A percentile compares a stretch with the other conserved stretches of the same genome.
These are phyloP conservation scores for Ceratocystis alfenasii DNA, from an alignment of 2,329 filamentous ascomycete genomes.

Conservation along the genomic window DNA sequence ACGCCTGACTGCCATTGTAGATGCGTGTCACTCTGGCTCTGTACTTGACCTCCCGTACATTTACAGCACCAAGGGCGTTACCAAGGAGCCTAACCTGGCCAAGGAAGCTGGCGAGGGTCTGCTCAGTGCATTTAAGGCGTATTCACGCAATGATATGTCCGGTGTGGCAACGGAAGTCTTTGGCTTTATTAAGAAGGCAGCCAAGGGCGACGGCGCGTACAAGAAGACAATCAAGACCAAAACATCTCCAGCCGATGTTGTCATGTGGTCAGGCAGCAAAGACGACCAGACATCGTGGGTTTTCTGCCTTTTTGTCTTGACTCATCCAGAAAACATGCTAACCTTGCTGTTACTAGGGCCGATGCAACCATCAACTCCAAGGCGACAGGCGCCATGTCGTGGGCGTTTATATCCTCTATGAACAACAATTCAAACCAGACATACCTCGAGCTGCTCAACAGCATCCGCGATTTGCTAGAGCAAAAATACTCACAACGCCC, in stretches of 20 bases:
- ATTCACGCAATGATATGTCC: slow-evolving; percentile 71
- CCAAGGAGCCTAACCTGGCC: slow-evolving; percentile 71
- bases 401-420: slow-evolving; percentile 83
- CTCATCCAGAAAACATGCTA: neutral
- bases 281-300: slow-evolving; percentile 75
- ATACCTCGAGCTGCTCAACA: slow-evolving; percentile 92
- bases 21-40: slow-evolving; percentile 69
- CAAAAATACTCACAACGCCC: slow-evolving; percentile 89
- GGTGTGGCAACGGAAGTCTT: slow-evolving; percentile 72
- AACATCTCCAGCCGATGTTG: slow-evolving; percentile 86
- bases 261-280: slow-evolving; percentile 97
- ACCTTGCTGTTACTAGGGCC: slow-evolving; percentile 42
- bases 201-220: slow-evolving; percentile 61
- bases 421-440: slow-evolving; percentile 91
- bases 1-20: slow-evolving; percentile 70
- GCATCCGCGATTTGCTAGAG: slow-evolving; percentile 77
- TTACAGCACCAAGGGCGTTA: slow-evolving; percentile 66
- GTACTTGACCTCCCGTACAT: slow-evolving; percentile 67
- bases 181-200: slow-evolving; percentile 60
- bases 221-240: slow-evolving; percentile 73
- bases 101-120: slow-evolving; percentile 67
- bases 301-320: neutral
- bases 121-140: slow-evolving; percentile 60
- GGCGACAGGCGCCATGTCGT: slow-evolving; percentile 96
- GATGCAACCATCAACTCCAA: slow-evolving; percentile 80